A percentile compares a stretch with the other conserved stretches of the same genome.
Conservation (phyloP, 495 filamentous ascomycete species). For the Umbilicaria muhlenbergii region DNA sequence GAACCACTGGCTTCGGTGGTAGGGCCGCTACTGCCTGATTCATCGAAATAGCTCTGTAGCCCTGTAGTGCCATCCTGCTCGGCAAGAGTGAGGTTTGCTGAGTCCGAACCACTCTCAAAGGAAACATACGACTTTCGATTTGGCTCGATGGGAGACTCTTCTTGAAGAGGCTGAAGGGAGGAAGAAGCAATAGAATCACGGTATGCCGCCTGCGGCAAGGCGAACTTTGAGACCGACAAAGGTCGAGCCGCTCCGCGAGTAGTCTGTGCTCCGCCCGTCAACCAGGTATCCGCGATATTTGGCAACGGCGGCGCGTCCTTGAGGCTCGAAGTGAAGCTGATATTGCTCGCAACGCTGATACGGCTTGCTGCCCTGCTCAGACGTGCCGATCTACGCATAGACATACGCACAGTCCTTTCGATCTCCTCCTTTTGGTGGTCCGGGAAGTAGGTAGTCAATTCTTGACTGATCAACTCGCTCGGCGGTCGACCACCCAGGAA, state of each 20-base stretch:
- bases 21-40: slow-evolving; percentile 55
- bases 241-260: slow-evolving; percentile 34
- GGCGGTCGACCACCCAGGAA: slow-evolving; percentile 89
- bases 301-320: slow-evolving; percentile 84
- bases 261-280: slow-evolving; percentile 36
- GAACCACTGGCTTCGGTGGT: slow-evolving; percentile 45
- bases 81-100: slow-evolving; percentile 41
- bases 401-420: slow-evolving; percentile 82
- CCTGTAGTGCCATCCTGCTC: slow-evolving; percentile 57
- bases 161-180: slow-evolving; percentile 74
- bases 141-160: slow-evolving; percentile 79
- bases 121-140: slow-evolving; percentile 95
- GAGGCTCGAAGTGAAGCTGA: slow-evolving; percentile 80
- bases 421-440: slow-evolving; percentile 86
- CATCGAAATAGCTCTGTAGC: slow-evolving; percentile 71
- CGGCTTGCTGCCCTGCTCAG: slow-evolving; percentile 84
- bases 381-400: slow-evolving; percentile 73
- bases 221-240: slow-evolving; percentile 45
- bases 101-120: slow-evolving; percentile 70
- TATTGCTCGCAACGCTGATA: slow-evolving; percentile 83
- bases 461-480: slow-evolving; percentile 92
- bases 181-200: slow-evolving; percentile 79
- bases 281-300: slow-evolving; percentile 89
- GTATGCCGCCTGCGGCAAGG: slow-evolving; percentile 43
- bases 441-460: slow-evolving; percentile 92